These are phyloP conservation scores for Beauveria rudraprayagi DNA, from an alignment of 2,329 filamentous ascomycete species.

Conservation along the genomic window DNA sequence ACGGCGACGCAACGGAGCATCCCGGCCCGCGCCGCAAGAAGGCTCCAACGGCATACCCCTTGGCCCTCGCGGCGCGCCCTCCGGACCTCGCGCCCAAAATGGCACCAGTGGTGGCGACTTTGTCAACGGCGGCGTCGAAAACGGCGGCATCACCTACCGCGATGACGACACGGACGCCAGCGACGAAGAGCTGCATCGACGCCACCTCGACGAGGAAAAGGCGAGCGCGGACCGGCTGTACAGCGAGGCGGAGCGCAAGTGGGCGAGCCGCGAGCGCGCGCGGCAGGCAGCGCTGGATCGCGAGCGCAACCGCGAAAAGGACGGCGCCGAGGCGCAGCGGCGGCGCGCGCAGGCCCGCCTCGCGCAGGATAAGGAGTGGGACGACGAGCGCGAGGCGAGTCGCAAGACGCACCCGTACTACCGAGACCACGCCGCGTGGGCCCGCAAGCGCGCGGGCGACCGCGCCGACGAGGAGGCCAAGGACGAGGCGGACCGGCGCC, in stretches of 20 bases:
- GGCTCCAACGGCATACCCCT: conserved; percentile 42
- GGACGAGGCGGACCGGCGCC: conserved; percentile 74
- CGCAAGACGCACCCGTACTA: conserved; percentile 77
- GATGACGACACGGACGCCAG: conserved; percentile 84
- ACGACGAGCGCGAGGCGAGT: conserved; percentile 75
- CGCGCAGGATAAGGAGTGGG: conserved; percentile 59
- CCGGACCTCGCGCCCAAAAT: conserved; percentile 57
- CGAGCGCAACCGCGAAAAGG: conserved; percentile 71
- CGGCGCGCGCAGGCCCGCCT: conserved; percentile 64
- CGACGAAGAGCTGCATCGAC: conserved; percentile 74
- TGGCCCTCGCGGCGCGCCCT: conserved; percentile 50
- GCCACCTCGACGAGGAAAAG: conserved; percentile 62
- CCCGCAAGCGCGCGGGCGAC: conserved; percentile 68
- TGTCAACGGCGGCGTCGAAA: conserved; percentile 50
- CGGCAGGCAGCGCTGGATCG: conserved; percentile 78
- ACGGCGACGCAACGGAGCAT: conserved; percentile 58
- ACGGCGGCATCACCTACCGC: conserved; percentile 53
- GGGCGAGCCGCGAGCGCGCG: conserved; percentile 81
- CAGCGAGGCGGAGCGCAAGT: conserved; percentile 77
- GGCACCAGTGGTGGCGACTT: conserved; percentile 54
- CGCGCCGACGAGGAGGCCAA: conserved; percentile 64
- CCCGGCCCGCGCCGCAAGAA: conserved; percentile 61
- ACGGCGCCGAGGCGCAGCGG: conserved; percentile 59
- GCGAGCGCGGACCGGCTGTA: conserved; percentile 74
- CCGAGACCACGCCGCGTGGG: conserved; percentile 75